phyloP scores from a whole-genome alignment of 352 stramenopile species.

The Pythium apleroticum region DNA sequence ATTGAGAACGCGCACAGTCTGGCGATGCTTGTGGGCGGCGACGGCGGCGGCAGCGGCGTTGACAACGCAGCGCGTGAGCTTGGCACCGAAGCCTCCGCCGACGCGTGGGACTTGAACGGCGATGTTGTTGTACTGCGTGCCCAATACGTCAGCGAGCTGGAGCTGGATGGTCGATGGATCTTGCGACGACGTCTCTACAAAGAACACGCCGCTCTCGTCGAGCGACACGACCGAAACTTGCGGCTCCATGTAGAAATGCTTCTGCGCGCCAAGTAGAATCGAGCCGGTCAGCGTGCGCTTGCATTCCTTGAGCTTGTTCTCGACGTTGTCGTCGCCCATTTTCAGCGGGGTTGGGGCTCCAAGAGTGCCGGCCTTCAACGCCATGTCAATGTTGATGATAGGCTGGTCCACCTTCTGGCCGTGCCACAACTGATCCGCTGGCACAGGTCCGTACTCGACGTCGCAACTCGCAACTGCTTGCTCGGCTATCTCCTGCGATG shows the following conservation, averaged over 20 bases:
- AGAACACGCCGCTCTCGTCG: constrained; percentile 32
- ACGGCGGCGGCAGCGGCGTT: constrained; percentile 39
- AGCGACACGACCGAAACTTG: constrained; percentile 36
- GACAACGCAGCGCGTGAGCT: constrained; percentile 39
- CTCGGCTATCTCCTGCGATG: constrained; percentile 32
- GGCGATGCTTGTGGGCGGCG: constrained; percentile 29
- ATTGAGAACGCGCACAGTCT: constrained; percentile 39
- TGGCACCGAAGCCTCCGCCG: constrained; percentile 52
- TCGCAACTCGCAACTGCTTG: constrained; percentile 28
- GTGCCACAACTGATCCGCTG: constrained; percentile 30
- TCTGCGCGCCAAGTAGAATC: constrained; percentile 39
- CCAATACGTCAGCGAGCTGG: constrained; percentile 32
- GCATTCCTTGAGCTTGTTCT: constrained; percentile 23
- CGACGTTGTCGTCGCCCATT: constrained; percentile 31
- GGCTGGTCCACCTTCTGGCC: constrained; percentile 26
- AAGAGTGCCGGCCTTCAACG: constrained; percentile 29
- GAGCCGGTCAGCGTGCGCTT: constrained; percentile 21
- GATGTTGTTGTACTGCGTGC: constrained; percentile 31
- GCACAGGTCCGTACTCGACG: constrained; percentile 34
- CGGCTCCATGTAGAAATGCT: constrained; percentile 65
- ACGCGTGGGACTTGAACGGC: constrained; percentile 37
- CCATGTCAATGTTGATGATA: constrained; percentile 41
- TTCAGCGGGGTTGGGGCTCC: constrained; percentile 3
- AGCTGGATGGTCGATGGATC: constrained; percentile 31
- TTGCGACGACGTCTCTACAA: constrained; percentile 39